Base-by-base conservation (phyloP, 805 yeast genomes). In the Pichia eremophila region DNA sequence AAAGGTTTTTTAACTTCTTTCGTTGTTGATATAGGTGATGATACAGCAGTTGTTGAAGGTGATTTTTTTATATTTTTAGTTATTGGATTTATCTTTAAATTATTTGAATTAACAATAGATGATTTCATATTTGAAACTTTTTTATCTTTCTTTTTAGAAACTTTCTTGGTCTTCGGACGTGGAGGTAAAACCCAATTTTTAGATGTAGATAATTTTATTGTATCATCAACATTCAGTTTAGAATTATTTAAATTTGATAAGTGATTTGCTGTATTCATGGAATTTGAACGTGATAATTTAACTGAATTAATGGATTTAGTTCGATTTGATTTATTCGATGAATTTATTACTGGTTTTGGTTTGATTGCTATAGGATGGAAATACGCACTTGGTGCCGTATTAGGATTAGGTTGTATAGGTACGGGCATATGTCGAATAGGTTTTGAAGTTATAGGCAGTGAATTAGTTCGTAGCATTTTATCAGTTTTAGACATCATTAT, bases 171-270 rank as follows among this genome's bases (percentile, higher is more conserved):
- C 44, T 55, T 73, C 5, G 81, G 80, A 42, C 82, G 62, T 3
- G 81, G 81, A 4, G 81, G 82, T 37, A 77, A 62, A 6, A 75
- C 76, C 80, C 82, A 77, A 52, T 65, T 63, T 43, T 64, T 65
- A 25, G 46, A 46, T 6, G 54, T 52, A 14, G 55, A 46, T 34
- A 50, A 34, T n/a, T 46, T 51, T 12, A 46, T 56, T 15, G 40
- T 46, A 37, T 34, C 36, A 15, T 34, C 17, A 34, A 15, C 32
- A 11, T 11, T 29, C 14, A 29, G 5, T 18, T 25, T 22, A 46
- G 36, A 29, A 51, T 38, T n/a, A 29, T 19, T 41, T 34, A 8
- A 34, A 6, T 14, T 34, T 34, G 36, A 34, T 14, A 9, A 10
- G 4, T 34, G 36, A 34, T 4, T 34, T 34, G 36, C 8, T 3